Conservation (phyloP, 78 protist genomes). For the slime mould (Dictyostelium discoideum) region dicty_2.7 NC_007088.5:6797001-6797500, state of each 20-base stretch:
- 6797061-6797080: not conserved
- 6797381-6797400: not conserved
- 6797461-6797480: not conserved
- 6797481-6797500: not conserved
- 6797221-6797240: not conserved
- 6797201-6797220: not conserved
- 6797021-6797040: not conserved
- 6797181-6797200: slow-evolving; percentile 41
- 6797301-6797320: slow-evolving; percentile 30
- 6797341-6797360: slow-evolving; percentile 21
- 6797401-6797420: not conserved
- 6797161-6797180: slow-evolving; percentile 30
- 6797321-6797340: slow-evolving; percentile 14
- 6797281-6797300: slow-evolving; percentile 47
- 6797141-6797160: not conserved
- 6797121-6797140: not conserved
- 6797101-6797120: slow-evolving; percentile 6
- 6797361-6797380: slow-evolving; percentile 48
- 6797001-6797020: not conserved
- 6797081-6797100: slow-evolving; percentile 4
- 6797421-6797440: slow-evolving; percentile 33
- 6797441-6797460: slow-evolving; percentile 47
- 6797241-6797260: not conserved
- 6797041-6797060: too few species aligned
- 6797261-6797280: not conserved